Percentiles rank a stretch among this genome's conserved stretches.
These are phyloP conservation scores for Pseudocercospora crystallina DNA, from an alignment of 2,329 filamentous ascomycete genomes.

Conservation along the genomic window DNA sequence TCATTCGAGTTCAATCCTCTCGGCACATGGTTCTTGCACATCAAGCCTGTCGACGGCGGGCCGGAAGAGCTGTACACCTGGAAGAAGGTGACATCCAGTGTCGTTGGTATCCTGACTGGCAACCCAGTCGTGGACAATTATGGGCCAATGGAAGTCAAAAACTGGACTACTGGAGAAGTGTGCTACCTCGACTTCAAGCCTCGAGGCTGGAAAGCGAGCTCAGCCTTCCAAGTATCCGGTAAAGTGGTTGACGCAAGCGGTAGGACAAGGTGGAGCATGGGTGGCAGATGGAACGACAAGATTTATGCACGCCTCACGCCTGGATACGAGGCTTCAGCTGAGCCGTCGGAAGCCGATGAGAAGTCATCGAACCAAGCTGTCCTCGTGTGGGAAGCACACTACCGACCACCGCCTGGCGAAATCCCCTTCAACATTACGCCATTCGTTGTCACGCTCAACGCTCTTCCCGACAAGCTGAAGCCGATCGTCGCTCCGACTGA, in stretches of 20 bases:
- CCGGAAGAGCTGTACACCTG: conserved; percentile 81
- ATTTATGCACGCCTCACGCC: conserved; percentile 92
- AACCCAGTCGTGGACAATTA: conserved; percentile 98
- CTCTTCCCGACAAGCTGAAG: conserved; percentile 76
- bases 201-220: conserved; percentile 91
- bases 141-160: conserved; percentile 94
- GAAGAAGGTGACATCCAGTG: conserved; percentile 97
- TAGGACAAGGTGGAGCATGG: conserved; percentile 83
- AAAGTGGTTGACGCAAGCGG: conserved; percentile 79
- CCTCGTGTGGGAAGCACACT: conserved; percentile 89
- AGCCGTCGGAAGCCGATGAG: conserved; percentile 43
- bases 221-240: conserved; percentile 83
- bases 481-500: conserved; percentile 86
- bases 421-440: conserved; percentile 98
- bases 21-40: conserved; percentile 91
- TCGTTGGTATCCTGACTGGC: conserved; percentile 97
- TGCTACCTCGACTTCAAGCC: conserved; percentile 89
- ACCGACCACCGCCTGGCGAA: conserved; percentile 62
- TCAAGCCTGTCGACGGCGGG: conserved; percentile 72
- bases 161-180: conserved; percentile 93
- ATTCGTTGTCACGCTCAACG: conserved; percentile 92
- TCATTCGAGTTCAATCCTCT: conserved; percentile 96
- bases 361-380: conserved; percentile 66
- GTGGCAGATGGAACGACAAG: conserved; percentile 95
- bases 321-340: conserved; percentile 76